A percentile compares a stretch with the other conserved stretches of the same genome.
These are phyloP conservation scores for Euryodendron excelsum DNA, from an alignment of 148 eudicot species.

Conservation along the genomic window DNA sequence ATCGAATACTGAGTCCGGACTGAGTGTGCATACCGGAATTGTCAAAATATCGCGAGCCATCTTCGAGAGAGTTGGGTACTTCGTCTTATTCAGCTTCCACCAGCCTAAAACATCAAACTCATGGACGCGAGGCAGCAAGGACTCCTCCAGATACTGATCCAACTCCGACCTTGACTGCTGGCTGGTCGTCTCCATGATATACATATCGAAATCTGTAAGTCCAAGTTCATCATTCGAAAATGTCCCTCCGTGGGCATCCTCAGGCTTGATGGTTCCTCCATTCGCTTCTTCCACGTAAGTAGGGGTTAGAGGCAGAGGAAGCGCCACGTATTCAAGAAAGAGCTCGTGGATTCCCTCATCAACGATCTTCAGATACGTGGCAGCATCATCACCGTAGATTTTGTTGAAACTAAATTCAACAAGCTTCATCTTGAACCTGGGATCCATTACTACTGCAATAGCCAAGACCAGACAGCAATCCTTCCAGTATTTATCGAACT, in stretches of 20 bases:
- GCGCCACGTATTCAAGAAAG: slow-evolving; percentile 63
- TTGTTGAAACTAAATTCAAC: slow-evolving; percentile 87
- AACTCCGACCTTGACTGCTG: slow-evolving; percentile 76
- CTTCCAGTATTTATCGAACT: slow-evolving; percentile 72
- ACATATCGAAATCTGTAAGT: slow-evolving; percentile 76
- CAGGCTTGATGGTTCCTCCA: slow-evolving; percentile 32
- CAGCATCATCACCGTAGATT: slow-evolving; percentile 70
- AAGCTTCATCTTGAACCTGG: slow-evolving; percentile 90
- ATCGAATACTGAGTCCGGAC: slow-evolving; percentile 54
- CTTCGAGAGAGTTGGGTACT: slow-evolving; percentile 89
- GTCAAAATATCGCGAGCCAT: slow-evolving; percentile 87
- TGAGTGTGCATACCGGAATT: slow-evolving; percentile 61
- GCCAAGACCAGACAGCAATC: slow-evolving; percentile 66
- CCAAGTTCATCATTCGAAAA: slow-evolving; percentile 50
- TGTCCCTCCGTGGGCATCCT: slow-evolving; percentile 40
- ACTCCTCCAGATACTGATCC: slow-evolving; percentile 94
- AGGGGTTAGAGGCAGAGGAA: slow-evolving; percentile 48
- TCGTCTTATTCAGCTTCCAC: slow-evolving; percentile 84
- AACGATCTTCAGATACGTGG: slow-evolving; percentile 49
- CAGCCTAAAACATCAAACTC: slow-evolving; percentile 91
- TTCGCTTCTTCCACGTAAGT: slow-evolving; percentile 38
- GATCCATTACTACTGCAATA: slow-evolving; percentile 86
- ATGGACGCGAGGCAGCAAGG: slow-evolving; percentile 71
- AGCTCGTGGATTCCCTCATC: slow-evolving; percentile 87
- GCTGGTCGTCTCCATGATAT: slow-evolving; percentile 76